Evolutionary conservation across 2,329 filamentous ascomycete genomes (phyloP), one percentile per base, ranked within the genome.

Genomic region (Gyromitra esculenta): DNA sequence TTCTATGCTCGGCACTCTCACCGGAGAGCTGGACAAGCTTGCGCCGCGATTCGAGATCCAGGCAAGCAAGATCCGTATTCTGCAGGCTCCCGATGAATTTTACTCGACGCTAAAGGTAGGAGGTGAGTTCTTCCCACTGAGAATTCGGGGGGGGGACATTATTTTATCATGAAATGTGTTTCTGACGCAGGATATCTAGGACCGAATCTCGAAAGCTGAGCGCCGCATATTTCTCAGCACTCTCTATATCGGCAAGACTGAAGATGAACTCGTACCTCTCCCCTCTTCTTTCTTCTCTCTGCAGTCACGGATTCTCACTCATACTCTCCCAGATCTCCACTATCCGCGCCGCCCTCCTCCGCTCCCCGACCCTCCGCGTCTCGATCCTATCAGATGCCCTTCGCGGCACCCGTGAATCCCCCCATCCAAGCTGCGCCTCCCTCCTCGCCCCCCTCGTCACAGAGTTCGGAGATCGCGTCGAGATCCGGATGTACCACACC

Each of bases 401-500:
- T 0, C 90, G 96, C 73, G 96, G 96, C 9, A 99, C 96, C 4
- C 89, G 96, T 79, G 96, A 99, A 84, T 91, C 92, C 0, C 96
- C 96, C 0, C 84, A 92, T 13, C 87, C 94, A 60, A 97, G 94
- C 79, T 96, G 91, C 83, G 96, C 94, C 1, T 97, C 94, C 9
- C 86, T 99, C 11, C 87, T 99, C 48, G 92, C 91, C 5, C 91
- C 94, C 0, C 85, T 99, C n/a, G 87, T 97, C 9, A 85, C 87
- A 5, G 93, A 97, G 80, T 97, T 97, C 84, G 94, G 95, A 0
- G 90, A 92, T 0, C 88, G 95, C 48, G 94, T 99, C 52, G 93
- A 97, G 82, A 90, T 99, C 78, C 91, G 94, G 81, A 96, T 99
- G 94, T 99, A 96, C 82, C 96, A 99, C 84, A 99, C 96, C 0